Percentiles rank a stretch among this genome's conserved stretches.
phyloP scores from a whole-genome alignment of 441 rosid species.

The Arabidopsis lyrata region DNA sequence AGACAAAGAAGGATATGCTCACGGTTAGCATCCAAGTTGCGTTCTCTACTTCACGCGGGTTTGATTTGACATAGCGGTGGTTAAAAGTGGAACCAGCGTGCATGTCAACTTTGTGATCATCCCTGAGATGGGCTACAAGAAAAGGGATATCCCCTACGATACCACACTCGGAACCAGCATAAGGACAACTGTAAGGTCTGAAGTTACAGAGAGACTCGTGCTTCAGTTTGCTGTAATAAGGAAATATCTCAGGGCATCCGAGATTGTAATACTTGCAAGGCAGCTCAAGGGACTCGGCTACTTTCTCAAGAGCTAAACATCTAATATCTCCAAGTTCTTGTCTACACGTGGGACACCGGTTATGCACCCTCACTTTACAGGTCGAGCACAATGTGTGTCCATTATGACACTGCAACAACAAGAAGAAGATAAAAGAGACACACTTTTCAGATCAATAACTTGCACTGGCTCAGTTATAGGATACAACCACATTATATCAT shows the following conservation, averaged over 20 bases:
- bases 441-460: constrained; percentile 30
- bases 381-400: constrained; percentile 90
- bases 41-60: constrained; percentile 92
- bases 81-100: constrained; percentile 87
- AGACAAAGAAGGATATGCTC: constrained; percentile 21
- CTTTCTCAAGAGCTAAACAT: constrained; percentile 85
- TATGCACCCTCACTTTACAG: constrained; percentile 86
- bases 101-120: constrained; percentile 94
- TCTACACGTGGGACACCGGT: constrained; percentile 86
- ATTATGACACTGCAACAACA: constrained; percentile 72
- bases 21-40: constrained; percentile 86
- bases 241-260: constrained; percentile 91
- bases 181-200: constrained; percentile 91
- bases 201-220: constrained; percentile 83
- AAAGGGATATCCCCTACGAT: constrained; percentile 77
- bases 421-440: constrained; percentile 38
- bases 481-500: constrained; percentile 25
- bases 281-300: constrained; percentile 87
- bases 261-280: constrained; percentile 85
- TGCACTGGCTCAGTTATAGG: neutral
- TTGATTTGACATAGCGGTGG: constrained; percentile 89
- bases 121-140: constrained; percentile 82
- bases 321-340: constrained; percentile 78
- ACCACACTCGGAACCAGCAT: constrained; percentile 90
- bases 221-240: constrained; percentile 88